Conservation (phyloP, 2,329 filamentous ascomycete genomes). For the Hortaea werneckii region DNA sequence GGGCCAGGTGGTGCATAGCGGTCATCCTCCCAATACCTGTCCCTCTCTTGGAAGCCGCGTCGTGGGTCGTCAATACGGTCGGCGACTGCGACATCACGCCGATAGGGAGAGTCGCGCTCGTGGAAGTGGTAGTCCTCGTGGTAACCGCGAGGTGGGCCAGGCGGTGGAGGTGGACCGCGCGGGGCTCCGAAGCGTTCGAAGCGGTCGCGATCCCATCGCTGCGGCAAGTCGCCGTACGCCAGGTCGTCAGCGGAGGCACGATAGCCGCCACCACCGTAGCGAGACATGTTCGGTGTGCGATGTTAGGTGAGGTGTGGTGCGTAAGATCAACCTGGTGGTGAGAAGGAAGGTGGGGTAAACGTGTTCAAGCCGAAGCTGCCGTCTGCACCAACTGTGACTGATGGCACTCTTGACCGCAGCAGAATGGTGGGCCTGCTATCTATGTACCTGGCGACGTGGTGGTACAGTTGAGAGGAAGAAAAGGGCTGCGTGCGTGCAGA, state of each 20-base stretch:
- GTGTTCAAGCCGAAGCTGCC: too few relatives aligned
- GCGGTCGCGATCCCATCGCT: constrained; percentile 41
- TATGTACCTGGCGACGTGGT: not conserved
- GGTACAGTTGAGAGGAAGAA: not conserved
- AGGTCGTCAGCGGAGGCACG: constrained; percentile 32
- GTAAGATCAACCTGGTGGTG: not conserved
- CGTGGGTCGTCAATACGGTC: constrained; percentile 26
- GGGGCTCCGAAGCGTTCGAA: constrained; percentile 37
- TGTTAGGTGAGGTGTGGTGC: not conserved
- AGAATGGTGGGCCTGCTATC: too few relatives aligned
- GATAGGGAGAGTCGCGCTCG: constrained; percentile 28
- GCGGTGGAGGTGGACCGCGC: constrained; percentile 10
- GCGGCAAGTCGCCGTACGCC: constrained; percentile 33
- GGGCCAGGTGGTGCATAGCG: constrained; percentile 23
- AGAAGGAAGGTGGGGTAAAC: not conserved
- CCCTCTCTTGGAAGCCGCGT: constrained; percentile 41
- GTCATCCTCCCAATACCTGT: constrained; percentile 46
- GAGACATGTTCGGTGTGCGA: constrained; percentile 2
- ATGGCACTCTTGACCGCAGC: too few relatives aligned
- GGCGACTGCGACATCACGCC: constrained; percentile 33
- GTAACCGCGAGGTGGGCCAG: constrained; percentile 22
- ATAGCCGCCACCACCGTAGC: constrained; percentile 1
- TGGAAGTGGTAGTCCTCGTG: constrained; percentile 35
- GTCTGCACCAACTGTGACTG: too few relatives aligned
- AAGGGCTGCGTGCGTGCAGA: not conserved